These are phyloP conservation scores for Mycocentrospora acerina DNA, from an alignment of 2,329 filamentous ascomycete genomes.

Conservation along the genomic window DNA sequence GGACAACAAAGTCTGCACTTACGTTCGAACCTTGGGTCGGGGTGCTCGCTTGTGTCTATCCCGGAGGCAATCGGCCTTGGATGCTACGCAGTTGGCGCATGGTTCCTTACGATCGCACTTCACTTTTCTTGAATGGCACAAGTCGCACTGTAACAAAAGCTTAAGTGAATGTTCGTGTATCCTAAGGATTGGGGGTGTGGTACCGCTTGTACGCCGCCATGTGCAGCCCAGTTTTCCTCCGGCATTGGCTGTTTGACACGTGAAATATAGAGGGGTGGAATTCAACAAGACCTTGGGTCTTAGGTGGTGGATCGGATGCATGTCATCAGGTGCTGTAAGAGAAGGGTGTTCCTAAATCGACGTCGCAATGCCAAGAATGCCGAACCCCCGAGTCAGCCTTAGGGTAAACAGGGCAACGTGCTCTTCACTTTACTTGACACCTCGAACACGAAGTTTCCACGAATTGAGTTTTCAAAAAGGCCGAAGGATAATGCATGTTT, in stretches of 20 bases:
- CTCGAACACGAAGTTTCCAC: too few species aligned
- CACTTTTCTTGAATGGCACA: conserved; percentile 33
- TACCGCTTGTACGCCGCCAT: conserved; percentile 32
- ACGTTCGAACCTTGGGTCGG: conserved; percentile 30
- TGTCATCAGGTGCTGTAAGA: too few species aligned
- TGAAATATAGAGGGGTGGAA: too few species aligned
- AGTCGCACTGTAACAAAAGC: conserved; percentile 20
- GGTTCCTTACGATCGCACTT: conserved; percentile 40
- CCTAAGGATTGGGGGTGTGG: not conserved
- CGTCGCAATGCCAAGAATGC: too few species aligned
- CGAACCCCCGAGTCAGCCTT: too few species aligned
- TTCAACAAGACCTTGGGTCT: too few species aligned
- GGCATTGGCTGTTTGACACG: conserved; percentile 18
- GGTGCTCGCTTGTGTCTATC: conserved; percentile 30
- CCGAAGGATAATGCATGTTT: too few species aligned
- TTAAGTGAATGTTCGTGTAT: not conserved
- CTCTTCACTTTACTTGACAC: too few species aligned
- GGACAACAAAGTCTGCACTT: conserved; percentile 2
- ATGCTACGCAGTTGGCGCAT: conserved; percentile 30
- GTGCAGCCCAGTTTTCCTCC: conserved; percentile 34
- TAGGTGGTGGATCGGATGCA: too few species aligned
- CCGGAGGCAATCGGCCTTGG: conserved; percentile 33
- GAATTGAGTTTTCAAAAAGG: too few species aligned
- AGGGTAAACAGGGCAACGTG: too few species aligned
- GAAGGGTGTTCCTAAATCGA: too few species aligned